Base-by-base conservation (phyloP, 2,329 filamentous ascomycete species). In the Sporothrix globosa region DNA sequence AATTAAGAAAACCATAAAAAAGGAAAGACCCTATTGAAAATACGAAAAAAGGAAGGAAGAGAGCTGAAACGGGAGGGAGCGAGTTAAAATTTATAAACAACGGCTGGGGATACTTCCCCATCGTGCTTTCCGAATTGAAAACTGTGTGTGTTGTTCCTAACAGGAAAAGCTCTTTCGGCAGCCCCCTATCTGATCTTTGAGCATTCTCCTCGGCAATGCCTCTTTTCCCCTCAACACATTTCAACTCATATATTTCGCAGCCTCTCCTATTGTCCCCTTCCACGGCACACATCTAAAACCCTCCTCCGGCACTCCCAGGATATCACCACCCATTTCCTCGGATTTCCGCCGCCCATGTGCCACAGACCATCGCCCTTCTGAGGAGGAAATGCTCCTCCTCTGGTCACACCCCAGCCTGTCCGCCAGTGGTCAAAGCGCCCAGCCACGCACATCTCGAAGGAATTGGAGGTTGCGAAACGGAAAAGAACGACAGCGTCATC, bases 91-190 rank as follows among this genome's bases (percentile, higher is more conserved):
- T 14, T 46, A 5, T 10, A 63, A 46, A 63, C 58, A 21, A 27
- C 58, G 17, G 19, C 11, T n/a, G 44, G n/a, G 10, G 21, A 11
- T 30, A 53, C 56, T 53, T 69, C 19, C 53, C 58, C 21, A 30
- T 69, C 68, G 68, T 63, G 50, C 46, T 53, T 70, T 52, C 69
- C 61, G 44, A 19, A 41, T 70, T 67, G 66, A 46, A 58, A 48
- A 58, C 9, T 21, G 48, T 14, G n/a, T 7, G 52, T 56, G 44
- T 53, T 53, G 65, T 19, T 48, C 39, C 17, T 48, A 21, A 39
- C 46, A 50, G 27, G 9, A 13, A 13, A 46, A 17, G n/a, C 34
- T 46, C 46, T 41, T 41, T 17, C 14, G 24, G 17, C 52, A 11
- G 63, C 63, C 24, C 24, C 63, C 46, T 27, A 52, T 66, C 30